Conservation (phyloP, 2,329 filamentous ascomycete genomes). For the Botryotinia convoluta region DNA sequence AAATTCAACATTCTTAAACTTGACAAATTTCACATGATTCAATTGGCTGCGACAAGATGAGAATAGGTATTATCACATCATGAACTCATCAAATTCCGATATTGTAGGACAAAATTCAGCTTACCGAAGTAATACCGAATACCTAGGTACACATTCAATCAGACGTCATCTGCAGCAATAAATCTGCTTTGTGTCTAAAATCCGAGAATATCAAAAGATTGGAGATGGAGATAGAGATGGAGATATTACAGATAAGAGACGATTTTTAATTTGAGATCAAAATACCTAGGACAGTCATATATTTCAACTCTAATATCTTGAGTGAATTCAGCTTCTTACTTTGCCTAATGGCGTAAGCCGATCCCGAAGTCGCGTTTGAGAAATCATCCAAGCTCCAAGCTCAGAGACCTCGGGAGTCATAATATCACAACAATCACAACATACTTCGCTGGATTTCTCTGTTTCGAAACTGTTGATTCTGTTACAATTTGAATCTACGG, state of each 20-base stretch:
- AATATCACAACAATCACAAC: not conserved
- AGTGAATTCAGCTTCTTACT: not conserved
- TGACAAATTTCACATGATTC: not conserved
- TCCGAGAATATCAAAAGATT: not conserved
- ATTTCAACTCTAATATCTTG: not conserved
- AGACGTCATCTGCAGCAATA: not conserved
- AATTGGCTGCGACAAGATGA: not conserved
- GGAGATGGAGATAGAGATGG: not conserved
- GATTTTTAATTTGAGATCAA: not conserved
- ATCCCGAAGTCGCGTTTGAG: constrained; percentile 7
- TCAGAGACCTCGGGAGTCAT: not conserved
- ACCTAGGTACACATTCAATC: not conserved
- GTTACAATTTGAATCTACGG: not conserved
- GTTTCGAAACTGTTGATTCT: not conserved
- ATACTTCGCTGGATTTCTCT: no score
- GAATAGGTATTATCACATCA: not conserved
- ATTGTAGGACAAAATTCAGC: not conserved
- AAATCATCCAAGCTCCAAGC: constrained; percentile 4
- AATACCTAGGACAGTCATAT: not conserved
- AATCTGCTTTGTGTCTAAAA: not conserved
- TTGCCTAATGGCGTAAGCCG: constrained; percentile 13
- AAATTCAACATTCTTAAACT: not conserved
- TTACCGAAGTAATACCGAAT: not conserved
- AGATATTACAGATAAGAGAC: not conserved
- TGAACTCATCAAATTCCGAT: not conserved